These are phyloP conservation scores for Hordeum marinum DNA, from an alignment of 176 grass and related monocot genomes.

Conservation along the genomic window DNA sequence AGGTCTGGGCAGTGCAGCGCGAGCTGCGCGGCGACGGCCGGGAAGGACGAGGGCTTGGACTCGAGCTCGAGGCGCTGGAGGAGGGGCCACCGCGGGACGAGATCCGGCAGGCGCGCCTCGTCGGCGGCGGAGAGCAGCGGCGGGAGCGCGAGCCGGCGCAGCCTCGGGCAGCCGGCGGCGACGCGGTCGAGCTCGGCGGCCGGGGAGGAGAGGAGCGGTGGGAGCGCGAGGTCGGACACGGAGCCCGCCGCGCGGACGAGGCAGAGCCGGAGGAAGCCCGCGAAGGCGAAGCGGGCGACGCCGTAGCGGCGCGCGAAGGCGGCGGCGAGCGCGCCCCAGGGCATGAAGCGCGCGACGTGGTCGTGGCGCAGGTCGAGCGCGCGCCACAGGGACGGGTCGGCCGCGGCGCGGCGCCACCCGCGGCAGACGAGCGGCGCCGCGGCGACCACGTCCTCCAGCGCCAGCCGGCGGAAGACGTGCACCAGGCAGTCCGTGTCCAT, in stretches of 20 bases:
- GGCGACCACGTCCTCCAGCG: constrained; percentile 53
- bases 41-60: constrained; percentile 53
- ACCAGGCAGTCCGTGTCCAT: constrained; percentile 72
- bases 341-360: constrained; percentile 75
- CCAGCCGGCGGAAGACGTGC: constrained; percentile 52
- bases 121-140: constrained; percentile 15
- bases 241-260: constrained; percentile 10
- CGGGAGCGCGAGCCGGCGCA: constrained; percentile 44
- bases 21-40: constrained; percentile 31
- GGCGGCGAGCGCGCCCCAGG: constrained; percentile 45
- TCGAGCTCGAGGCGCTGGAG: constrained; percentile 63
- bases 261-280: constrained; percentile 51
- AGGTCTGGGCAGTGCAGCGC: constrained; percentile 30
- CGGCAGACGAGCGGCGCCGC: constrained; percentile 70
- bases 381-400: constrained; percentile 63
- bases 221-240: constrained; percentile 31
- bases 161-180: constrained; percentile 21
- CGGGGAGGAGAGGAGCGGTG: constrained; percentile 34
- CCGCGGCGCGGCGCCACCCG: constrained; percentile 55
- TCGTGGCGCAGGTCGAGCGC: constrained; percentile 63
- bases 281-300: constrained; percentile 35
- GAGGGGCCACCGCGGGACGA: constrained; percentile 46
- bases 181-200: constrained; percentile 29
- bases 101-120: constrained; percentile 45
- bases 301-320: constrained; percentile 33